Percentiles rank a stretch among this genome's conserved stretches.
Conservation (phyloP, 306 rosid species). For the Prunus davidiana region DNA sequence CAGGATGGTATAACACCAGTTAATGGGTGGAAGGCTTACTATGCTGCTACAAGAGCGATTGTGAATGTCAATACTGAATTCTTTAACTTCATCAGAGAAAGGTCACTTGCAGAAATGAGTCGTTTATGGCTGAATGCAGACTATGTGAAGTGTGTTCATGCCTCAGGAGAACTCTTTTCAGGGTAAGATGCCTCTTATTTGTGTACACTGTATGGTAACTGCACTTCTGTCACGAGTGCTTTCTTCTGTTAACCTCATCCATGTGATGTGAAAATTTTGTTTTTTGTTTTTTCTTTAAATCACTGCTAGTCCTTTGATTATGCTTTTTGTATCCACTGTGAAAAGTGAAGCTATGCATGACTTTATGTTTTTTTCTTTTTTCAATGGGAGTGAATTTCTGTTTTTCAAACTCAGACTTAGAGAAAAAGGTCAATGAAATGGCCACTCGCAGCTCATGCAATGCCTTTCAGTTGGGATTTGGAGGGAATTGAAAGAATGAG, state of each 20-base stretch:
- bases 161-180: slow-evolving; percentile 84
- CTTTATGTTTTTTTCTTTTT: background rate
- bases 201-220: background rate
- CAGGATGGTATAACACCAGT: slow-evolving; percentile 73
- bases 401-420: background rate
- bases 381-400: background rate
- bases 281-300: background rate
- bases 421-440: background rate
- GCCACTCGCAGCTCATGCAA: background rate
- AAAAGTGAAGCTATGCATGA: background rate
- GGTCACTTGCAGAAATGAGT: slow-evolving; percentile 76
- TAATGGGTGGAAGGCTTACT: slow-evolving; percentile 98
- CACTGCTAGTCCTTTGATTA: background rate
- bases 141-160: slow-evolving; percentile 92
- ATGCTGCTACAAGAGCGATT: slow-evolving; percentile 95
- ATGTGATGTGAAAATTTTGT: background rate
- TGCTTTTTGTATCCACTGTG: background rate
- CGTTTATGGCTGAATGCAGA: slow-evolving; percentile 91
- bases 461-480: background rate
- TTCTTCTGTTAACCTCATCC: background rate
- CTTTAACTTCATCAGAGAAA: slow-evolving; percentile 79
- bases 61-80: slow-evolving; percentile 76
- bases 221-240: background rate
- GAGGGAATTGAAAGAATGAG: background rate
- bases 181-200: slow-evolving; percentile 53